Evolutionary conservation across 192 early-diverging fungal species (phyloP).

Genomic region (Haplosporangium gracile): DNA sequence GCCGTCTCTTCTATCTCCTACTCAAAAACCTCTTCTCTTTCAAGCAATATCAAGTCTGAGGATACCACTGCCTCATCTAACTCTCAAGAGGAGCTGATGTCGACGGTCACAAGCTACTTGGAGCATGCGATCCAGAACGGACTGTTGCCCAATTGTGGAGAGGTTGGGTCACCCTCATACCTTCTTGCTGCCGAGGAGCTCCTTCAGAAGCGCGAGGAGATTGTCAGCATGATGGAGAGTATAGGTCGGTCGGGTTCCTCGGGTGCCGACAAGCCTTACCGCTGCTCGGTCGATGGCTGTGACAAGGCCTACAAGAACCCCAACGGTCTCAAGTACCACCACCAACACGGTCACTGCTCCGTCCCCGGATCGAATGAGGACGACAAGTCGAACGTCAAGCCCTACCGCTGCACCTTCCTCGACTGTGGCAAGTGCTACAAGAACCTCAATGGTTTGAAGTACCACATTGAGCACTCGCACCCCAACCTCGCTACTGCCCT

Average conservation of each 20-base stretch:
- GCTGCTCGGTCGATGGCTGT: conserved; percentile 86
- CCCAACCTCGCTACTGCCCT: conserved; percentile 60
- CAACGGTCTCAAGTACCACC: conserved; percentile 97
- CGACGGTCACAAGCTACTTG: conserved; percentile 45
- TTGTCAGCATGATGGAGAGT: conserved; percentile 58
- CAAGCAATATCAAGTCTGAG: conserved; percentile 14
- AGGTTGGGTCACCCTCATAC: conserved; percentile 37
- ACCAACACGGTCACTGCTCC: conserved; percentile 91
- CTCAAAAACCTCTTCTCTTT: conserved; percentile 19
- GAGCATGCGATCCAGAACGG: conserved; percentile 50
- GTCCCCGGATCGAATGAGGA: conserved; percentile 66
- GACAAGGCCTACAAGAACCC: conserved; percentile 98
- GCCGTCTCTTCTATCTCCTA: background rate
- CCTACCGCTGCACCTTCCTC: conserved; percentile 81
- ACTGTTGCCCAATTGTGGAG: conserved; percentile 44
- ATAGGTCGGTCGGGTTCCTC: conserved; percentile 31
- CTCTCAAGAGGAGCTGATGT: conserved; percentile 40
- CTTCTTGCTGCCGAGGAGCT: conserved; percentile 42
- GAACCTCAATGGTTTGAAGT: conserved; percentile 96
- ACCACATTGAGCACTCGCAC: conserved; percentile 95
- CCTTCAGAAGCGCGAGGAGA: conserved; percentile 55
- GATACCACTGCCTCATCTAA: background rate
- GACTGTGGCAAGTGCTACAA: conserved; percentile 96
- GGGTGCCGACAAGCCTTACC: conserved; percentile 82
- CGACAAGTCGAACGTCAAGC: conserved; percentile 70